Base-by-base conservation (phyloP, 768 basidiomycete species). In the Lactifluus piperatus region DNA sequence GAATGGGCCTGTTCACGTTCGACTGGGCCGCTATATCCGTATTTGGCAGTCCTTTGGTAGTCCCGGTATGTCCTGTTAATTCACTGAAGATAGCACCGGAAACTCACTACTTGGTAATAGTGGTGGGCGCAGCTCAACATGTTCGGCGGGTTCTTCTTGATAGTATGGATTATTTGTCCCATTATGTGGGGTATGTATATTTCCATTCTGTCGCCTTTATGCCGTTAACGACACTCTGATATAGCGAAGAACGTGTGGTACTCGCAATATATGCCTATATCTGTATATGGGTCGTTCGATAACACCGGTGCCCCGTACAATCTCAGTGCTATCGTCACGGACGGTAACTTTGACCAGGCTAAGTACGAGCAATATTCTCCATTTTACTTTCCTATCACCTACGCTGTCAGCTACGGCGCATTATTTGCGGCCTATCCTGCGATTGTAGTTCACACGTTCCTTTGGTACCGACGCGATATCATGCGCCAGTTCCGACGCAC, bases 91-190 rank as follows among this genome's bases (percentile, higher is more conserved):
- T 29, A 29, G 13, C n/a, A n/a, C n/a, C n/a, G n/a, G 32, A 47
- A 7, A 45, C 51, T 51, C 11, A 32, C 60, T 60, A 0, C 49
- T 49, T 64, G 46, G 30, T 54, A n/a, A 63, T 54, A 88, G 88
- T 91, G 89, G 89, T 91, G 89, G 89, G 86, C 88, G 26, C 80
- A 90, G 71, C 74, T 83, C 68, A 91, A 92, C 72, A 82, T 83
- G 2, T 77, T 81, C 53, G 73, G 76, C 20, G 77, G 81, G 0
- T 84, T 93, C 59, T 66, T 91, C 45, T 20, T 90, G 54, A 75
- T 80, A 56, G 85, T 85, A 72, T 93, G 90, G 90, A 71, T 92
- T 50, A 66, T 92, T 37, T 76, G 77, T 5, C 91, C n/a, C n/a
- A n/a, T n/a, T n/a, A n/a, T n/a, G n/a, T n/a, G n/a, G n/a, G n/a